phyloP scores from a whole-genome alignment of 2,329 filamentous ascomycete species.

The Penicillium fuscoglaucum region DNA sequence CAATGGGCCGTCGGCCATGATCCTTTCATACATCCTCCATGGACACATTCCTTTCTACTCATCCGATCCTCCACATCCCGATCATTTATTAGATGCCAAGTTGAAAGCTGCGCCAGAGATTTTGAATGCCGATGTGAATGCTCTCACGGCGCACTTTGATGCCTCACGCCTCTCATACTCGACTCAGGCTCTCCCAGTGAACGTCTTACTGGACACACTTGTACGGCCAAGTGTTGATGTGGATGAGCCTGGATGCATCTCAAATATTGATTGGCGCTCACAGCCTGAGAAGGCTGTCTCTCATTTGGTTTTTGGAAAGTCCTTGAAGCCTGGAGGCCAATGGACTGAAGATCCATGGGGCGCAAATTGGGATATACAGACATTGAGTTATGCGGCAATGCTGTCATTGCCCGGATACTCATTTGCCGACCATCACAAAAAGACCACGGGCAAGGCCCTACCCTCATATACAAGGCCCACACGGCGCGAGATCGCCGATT shows the following conservation, averaged over 20 bases:
- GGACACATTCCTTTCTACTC: conserved; percentile 60
- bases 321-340: conserved; percentile 56
- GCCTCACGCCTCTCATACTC: conserved; percentile 61
- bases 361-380: conserved; percentile 58
- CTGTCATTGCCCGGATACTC: conserved; percentile 61
- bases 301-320: conserved; percentile 57
- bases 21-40: conserved; percentile 63
- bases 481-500: conserved; percentile 55
- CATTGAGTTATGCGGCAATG: conserved; percentile 63
- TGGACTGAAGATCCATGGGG: conserved; percentile 58
- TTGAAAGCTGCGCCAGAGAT: conserved; percentile 51
- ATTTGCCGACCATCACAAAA: conserved; percentile 54
- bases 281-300: conserved; percentile 53
- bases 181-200: conserved; percentile 60
- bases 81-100: conserved; percentile 57
- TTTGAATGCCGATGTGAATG: conserved; percentile 48
- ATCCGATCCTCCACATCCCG: conserved; percentile 53
- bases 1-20: conserved; percentile 62
- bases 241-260: conserved; percentile 51
- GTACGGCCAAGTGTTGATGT: conserved; percentile 60
- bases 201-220: conserved; percentile 61
- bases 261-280: conserved; percentile 57
- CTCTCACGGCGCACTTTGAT: conserved; percentile 58
- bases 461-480: conserved; percentile 58
- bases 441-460: conserved; percentile 42